Base-by-base conservation (phyloP, 2,329 filamentous ascomycete genomes). In the Cladophialophora chaetospira region DNA sequence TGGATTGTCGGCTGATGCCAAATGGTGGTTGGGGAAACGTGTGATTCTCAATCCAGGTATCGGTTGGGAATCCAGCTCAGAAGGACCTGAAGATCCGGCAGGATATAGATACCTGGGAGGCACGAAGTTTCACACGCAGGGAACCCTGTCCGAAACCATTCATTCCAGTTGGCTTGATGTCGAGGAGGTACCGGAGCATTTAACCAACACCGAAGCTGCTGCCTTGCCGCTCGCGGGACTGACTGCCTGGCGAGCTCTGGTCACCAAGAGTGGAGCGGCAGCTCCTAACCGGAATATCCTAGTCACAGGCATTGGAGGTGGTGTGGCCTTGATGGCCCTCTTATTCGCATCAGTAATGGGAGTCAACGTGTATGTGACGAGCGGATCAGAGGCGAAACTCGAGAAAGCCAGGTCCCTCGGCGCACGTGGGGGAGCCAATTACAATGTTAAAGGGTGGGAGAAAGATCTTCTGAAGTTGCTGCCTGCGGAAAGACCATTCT, bases 301-400 rank as follows among this genome's bases (percentile, higher is more conserved):
- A 26, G 76, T 97, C 38, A 97, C 93, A 3, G 93, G 93, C 0
- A 95, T 97, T 71, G 93, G 93, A 0, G 93, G 93, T 29, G 93
- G 93, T 38, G 93, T 97, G 1, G 93, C 93, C 29, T 76, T 97
- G 52, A 87, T 89, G 77, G 88, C 83, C 4, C 75, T 97, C 65
- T 81, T 89, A 70, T 96, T 96, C 73, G 91, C 84, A 8, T 84
- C 87, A 9, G 90, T 84, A 9, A 75, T 84, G 63, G 89, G 91
- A 29, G 84, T 86, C 66, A 84, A 86, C 70, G 88, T 92, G n/a
- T 96, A 81, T 68, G 91, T 96, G 53, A 93, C 87, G 1, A 90
- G 86, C 54, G 85, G 89, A 8, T 86, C 84, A 61, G 73, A 83
- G 63, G 84, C 81, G 65, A 96, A 96, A 80, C 83, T 97, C 57